A percentile compares a stretch with the other conserved stretches of the same genome.
These are phyloP conservation scores for Herpetomonas muscarum DNA, from an alignment of 208 protist genomes.

Conservation along the genomic window DNA sequence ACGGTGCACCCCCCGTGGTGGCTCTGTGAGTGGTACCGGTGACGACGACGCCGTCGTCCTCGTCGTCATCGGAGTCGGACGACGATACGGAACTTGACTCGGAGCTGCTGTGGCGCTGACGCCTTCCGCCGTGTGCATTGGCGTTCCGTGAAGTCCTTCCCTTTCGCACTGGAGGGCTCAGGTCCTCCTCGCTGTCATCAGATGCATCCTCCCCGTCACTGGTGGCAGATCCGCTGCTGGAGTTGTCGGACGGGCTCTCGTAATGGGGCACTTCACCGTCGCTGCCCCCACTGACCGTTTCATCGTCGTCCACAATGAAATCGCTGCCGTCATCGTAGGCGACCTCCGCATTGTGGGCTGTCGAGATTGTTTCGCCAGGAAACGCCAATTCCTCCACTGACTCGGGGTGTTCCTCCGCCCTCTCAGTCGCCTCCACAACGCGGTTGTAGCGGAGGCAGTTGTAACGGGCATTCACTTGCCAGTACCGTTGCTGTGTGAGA, in stretches of 20 bases:
- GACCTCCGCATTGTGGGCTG: conserved; percentile 26
- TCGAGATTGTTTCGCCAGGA: conserved; percentile 30
- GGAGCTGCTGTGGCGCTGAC: too few relatives aligned
- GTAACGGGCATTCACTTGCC: conserved; percentile 71
- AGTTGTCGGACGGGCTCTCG: too few relatives aligned
- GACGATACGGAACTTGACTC: too few relatives aligned
- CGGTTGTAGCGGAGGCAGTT: conserved; percentile 85
- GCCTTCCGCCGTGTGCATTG: too few relatives aligned
- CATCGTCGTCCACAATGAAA: conserved; percentile 34
- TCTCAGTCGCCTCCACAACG: conserved; percentile 58
- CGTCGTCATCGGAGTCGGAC: too few relatives aligned
- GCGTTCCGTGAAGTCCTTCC: too few relatives aligned
- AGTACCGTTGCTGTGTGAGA: conserved; percentile 72
- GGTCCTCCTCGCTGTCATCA: too few relatives aligned
- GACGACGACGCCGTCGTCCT: too few relatives aligned
- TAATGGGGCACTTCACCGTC: neutral
- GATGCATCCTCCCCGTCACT: too few relatives aligned
- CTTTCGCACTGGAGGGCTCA: too few relatives aligned
- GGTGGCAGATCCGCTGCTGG: too few relatives aligned
- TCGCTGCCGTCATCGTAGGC: conserved; percentile 26
- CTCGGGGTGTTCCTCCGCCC: conserved; percentile 33
- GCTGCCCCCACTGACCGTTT: conserved; percentile 4
- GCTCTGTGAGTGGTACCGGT: too few relatives aligned
- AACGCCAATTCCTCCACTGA: conserved; percentile 39
- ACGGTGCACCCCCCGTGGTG: neutral